phyloP scores from a whole-genome alignment of 805 yeast species.

The Grigorovia yakushimaensis region DNA sequence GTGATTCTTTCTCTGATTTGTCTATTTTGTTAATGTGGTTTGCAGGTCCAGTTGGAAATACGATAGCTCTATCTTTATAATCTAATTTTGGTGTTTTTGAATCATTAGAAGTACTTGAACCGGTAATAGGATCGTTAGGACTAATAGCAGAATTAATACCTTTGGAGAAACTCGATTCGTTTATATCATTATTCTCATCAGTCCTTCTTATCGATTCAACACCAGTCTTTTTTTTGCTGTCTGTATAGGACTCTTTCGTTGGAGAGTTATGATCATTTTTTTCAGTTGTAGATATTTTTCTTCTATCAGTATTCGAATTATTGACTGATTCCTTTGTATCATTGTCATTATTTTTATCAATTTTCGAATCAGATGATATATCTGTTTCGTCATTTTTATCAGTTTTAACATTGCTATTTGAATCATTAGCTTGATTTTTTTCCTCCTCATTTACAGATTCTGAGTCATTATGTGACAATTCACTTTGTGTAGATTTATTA shows the following conservation, averaged over 20 bases:
- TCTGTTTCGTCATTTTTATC: neutral
- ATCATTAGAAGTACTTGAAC: neutral
- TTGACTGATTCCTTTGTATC: neutral
- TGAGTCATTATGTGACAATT: conserved; percentile 8
- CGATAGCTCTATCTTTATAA: neutral
- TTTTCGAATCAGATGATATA: too few relatives aligned
- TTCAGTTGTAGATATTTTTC: too few relatives aligned
- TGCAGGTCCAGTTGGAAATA: neutral
- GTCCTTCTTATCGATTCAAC: too few relatives aligned
- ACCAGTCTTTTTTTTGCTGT: too few relatives aligned
- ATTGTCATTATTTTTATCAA: neutral
- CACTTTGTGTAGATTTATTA: too few relatives aligned
- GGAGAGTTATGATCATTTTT: neutral
- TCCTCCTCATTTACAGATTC: conserved; percentile 1
- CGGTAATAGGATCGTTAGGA: neutral
- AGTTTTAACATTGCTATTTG: neutral
- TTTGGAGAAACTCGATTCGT: neutral
- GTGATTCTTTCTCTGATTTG: neutral
- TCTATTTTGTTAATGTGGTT: neutral
- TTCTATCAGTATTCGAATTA: neutral
- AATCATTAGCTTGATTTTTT: neutral
- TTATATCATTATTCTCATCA: neutral
- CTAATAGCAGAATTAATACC: neutral
- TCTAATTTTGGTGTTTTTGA: conserved; percentile 10
- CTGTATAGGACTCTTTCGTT: too few relatives aligned